phyloP scores from a whole-genome alignment of 208 protist genomes.

The Blechomonas ayalai region DNA sequence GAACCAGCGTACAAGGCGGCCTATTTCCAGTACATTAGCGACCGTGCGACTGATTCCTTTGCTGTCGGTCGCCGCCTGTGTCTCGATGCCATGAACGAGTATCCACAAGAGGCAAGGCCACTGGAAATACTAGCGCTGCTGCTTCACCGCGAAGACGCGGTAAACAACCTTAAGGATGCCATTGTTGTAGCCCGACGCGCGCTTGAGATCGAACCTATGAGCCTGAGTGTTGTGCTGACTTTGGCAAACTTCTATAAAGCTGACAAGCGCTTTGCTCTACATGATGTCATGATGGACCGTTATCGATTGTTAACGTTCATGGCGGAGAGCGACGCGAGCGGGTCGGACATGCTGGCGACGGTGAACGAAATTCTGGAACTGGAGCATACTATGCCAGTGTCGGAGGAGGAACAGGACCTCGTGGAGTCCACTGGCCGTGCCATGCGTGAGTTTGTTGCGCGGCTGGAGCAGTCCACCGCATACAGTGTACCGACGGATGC shows the following conservation, averaged over 20 bases:
- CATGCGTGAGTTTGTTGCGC: slow-evolving; percentile 29
- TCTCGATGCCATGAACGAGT: slow-evolving; percentile 57
- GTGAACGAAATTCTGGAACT: slow-evolving; percentile 40
- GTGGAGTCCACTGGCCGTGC: slow-evolving; percentile 14
- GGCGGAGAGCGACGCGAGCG: slow-evolving; percentile 38
- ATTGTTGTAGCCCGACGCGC: slow-evolving; percentile 53
- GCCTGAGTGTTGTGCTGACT: slow-evolving; percentile 40
- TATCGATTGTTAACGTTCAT: slow-evolving; percentile 61
- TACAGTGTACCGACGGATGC: slow-evolving; percentile 73
- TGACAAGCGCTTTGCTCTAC: slow-evolving; percentile 33
- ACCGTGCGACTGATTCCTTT: slow-evolving; percentile 32
- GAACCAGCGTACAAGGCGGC: slow-evolving; percentile 41
- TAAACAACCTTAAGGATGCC: slow-evolving; percentile 41
- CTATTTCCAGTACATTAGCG: slow-evolving; percentile 59
- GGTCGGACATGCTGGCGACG: slow-evolving; percentile 41
- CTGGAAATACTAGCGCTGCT: slow-evolving; percentile 63
- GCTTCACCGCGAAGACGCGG: slow-evolving; percentile 50
- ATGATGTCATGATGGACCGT: slow-evolving; percentile 66
- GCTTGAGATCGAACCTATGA: slow-evolving; percentile 49
- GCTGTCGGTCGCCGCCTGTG: slow-evolving; percentile 42
- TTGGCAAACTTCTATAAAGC: slow-evolving; percentile 74
- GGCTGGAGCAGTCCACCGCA: slow-evolving; percentile 40
- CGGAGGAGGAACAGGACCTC: slow-evolving; percentile 16
- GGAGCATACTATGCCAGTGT: slow-evolving; percentile 18
- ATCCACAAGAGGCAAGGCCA: slow-evolving; percentile 39